Evolutionary conservation across 768 basidiomycete genomes (phyloP).

Genomic region (Cystobasidiopsis lactophilus): DNA sequence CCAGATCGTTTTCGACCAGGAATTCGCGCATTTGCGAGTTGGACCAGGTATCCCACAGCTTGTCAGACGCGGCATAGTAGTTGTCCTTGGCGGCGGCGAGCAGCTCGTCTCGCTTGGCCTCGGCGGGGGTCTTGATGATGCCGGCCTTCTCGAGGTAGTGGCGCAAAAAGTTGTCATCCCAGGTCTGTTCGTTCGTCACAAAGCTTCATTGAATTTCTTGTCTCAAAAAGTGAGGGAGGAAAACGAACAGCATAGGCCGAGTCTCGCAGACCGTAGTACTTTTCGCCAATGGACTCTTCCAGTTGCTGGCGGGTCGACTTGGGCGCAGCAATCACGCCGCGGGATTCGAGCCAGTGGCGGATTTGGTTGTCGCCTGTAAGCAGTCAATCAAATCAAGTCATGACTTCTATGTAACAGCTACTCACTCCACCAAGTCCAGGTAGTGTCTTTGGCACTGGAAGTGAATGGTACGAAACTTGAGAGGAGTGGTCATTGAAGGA

Average conservation of each 20-base stretch:
- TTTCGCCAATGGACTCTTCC: conserved; percentile 23
- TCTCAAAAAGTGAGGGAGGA: no score
- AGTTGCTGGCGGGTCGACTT: conserved; percentile 17
- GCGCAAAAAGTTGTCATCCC: conserved; percentile 58
- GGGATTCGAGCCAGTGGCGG: neutral
- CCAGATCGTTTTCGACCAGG: conserved; percentile 16
- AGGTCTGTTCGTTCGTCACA: conserved; percentile 24
- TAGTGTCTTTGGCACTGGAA: conserved; percentile 10
- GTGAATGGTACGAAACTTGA: neutral
- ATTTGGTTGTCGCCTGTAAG: neutral
- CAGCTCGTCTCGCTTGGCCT: conserved; percentile 9
- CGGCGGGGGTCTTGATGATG: conserved; percentile 33
- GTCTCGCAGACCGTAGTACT: conserved; percentile 28
- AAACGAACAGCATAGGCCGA: conserved; percentile 18
- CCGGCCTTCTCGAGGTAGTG: conserved; percentile 56
- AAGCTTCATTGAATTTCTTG: no score
- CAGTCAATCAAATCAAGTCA: neutral
- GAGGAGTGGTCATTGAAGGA: no score
- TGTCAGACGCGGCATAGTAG: conserved; percentile 6
- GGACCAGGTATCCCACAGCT: conserved; percentile 18
- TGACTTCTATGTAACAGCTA: neutral
- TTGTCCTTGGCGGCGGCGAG: conserved; percentile 3
- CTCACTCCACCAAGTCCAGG: conserved; percentile 17
- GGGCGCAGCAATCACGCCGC: neutral
- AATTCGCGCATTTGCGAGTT: conserved; percentile 17